Conservation (phyloP, 805 yeast genomes). For the Sugiyamaella floridensis region DNA sequence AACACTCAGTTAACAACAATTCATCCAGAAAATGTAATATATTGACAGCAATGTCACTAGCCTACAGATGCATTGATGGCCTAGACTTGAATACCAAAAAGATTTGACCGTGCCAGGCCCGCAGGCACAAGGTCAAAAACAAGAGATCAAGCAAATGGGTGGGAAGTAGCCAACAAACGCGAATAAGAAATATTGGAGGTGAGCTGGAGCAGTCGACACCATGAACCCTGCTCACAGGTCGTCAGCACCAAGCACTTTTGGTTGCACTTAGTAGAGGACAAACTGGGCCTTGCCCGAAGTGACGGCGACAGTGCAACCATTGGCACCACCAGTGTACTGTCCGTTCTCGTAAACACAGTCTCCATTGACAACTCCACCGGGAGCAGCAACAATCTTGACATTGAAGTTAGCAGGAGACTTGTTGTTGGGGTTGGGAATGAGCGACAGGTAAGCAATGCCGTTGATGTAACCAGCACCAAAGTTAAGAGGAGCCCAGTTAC, state of each 20-base stretch:
- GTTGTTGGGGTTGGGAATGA: constrained; percentile 95
- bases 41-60: not conserved
- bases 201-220: not conserved
- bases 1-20: no score
- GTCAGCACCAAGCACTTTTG: not conserved
- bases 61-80: not conserved
- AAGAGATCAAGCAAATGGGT: not conserved
- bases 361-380: constrained; percentile 58
- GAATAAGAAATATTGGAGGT: not conserved
- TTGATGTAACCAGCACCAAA: constrained; percentile 83
- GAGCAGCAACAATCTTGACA: constrained; percentile 70
- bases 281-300: constrained; percentile 76
- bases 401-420: constrained; percentile 57
- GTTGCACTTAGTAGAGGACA: constrained; percentile 50
- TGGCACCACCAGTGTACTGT: constrained; percentile 60
- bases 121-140: no score
- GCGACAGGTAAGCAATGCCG: constrained; percentile 73
- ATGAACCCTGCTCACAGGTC: not conserved
- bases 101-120: no score
- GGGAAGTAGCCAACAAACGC: not conserved
- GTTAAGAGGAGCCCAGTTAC: constrained; percentile 98
- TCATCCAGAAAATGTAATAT: not conserved
- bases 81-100: no score
- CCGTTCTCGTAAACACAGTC: constrained; percentile 79
- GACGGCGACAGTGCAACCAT: constrained; percentile 93